phyloP scores from a whole-genome alignment of 208 protist species.

The Willaertia magna region DNA sequence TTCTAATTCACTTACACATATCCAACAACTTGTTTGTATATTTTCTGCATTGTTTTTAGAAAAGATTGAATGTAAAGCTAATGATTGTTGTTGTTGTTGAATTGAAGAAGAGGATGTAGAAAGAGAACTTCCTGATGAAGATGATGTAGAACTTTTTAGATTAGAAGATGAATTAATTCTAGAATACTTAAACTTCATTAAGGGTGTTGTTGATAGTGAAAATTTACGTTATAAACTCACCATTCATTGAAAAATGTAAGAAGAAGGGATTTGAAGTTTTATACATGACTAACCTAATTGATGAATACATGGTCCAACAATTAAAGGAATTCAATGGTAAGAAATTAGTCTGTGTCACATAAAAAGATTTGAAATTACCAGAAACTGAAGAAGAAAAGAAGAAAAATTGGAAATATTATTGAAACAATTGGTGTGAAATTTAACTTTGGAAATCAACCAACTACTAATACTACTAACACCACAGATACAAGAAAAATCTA shows the following conservation, averaged over 20 bases:
- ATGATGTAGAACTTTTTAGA: no score
- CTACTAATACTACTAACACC: no score
- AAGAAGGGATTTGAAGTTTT: constrained; percentile 84
- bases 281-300: constrained; percentile 92
- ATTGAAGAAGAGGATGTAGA: no score
- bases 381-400: constrained; percentile 93
- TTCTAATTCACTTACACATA: no score
- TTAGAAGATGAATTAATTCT: constrained; percentile 89
- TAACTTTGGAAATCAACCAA: no score
- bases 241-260: constrained; percentile 88
- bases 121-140: no score
- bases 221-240: constrained; percentile 86
- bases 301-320: constrained; percentile 94
- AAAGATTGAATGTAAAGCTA: no score
- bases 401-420: constrained; percentile 61
- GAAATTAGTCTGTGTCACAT: constrained; percentile 96
- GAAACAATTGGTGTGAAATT: no score
- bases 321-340: constrained; percentile 93
- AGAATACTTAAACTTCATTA: constrained; percentile 88
- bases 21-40: no score
- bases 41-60: no score
- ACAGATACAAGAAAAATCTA: no score
- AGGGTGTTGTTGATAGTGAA: constrained; percentile 93
- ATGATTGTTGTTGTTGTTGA: no score
- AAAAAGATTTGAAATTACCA: constrained; percentile 92